These are phyloP conservation scores for Cadophora sp. DNA, from an alignment of 2,329 filamentous ascomycete species.

Conservation along the genomic window DNA sequence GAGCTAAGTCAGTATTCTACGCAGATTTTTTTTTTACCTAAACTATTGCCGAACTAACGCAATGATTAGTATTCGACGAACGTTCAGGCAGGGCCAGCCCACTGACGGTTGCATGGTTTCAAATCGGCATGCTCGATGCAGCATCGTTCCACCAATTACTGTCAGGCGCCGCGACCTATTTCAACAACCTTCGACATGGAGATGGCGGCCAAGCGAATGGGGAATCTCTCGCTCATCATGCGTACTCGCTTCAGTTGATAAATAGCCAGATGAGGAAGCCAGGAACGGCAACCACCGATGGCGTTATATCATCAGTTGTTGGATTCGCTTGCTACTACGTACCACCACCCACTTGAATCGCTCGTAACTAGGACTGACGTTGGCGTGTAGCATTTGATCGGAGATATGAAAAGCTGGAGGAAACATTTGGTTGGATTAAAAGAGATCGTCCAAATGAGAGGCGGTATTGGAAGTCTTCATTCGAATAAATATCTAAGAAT, in stretches of 20 bases:
- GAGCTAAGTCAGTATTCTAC: not conserved
- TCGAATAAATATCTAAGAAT: not conserved
- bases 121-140: not conserved
- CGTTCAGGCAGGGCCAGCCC: not conserved
- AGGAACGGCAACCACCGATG: conserved; percentile 1
- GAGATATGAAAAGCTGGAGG: conserved; percentile 2
- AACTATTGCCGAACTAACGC: not conserved
- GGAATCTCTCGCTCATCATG: conserved; percentile 10
- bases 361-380: not conserved
- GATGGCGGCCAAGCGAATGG: not conserved
- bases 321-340: conserved; percentile 13
- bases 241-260: conserved; percentile 6
- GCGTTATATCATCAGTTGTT: conserved; percentile 5
- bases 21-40: too few species aligned
- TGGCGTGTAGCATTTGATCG: not conserved
- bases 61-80: not conserved
- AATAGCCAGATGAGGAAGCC: not conserved
- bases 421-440: not conserved
- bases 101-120: not conserved
- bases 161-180: conserved; percentile 5
- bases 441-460: not conserved
- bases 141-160: conserved; percentile 14
- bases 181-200: conserved; percentile 5
- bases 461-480: not conserved
- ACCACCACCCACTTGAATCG: not conserved